phyloP scores from a whole-genome alignment of 2,329 filamentous ascomycete genomes.

The Knufia fluminis region DNA sequence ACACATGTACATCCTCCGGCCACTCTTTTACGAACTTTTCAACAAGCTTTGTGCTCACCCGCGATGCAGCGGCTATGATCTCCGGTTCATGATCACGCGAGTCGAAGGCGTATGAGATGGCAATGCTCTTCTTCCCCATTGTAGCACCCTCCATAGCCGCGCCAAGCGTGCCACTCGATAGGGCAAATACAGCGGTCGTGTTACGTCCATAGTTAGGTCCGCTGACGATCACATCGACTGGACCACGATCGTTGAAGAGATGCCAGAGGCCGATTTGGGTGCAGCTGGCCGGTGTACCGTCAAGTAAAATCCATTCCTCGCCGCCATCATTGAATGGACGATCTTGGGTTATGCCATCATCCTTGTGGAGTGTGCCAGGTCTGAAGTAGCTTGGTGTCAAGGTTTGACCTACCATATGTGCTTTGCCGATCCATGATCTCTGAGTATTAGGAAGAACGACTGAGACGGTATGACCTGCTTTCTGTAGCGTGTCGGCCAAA shows the following conservation, averaged over 20 bases:
- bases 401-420: slow-evolving; percentile 85
- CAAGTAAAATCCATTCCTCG: slow-evolving; percentile 73
- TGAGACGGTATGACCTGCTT: slow-evolving; percentile 74
- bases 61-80: slow-evolving; percentile 68
- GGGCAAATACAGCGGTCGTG: slow-evolving; percentile 67
- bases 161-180: slow-evolving; percentile 69
- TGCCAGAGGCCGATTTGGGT: slow-evolving; percentile 76
- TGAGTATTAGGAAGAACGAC: slow-evolving; percentile 87
- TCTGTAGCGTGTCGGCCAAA: slow-evolving; percentile 58
- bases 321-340: slow-evolving; percentile 45
- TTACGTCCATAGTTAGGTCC: slow-evolving; percentile 80
- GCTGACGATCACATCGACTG: slow-evolving; percentile 66
- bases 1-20: slow-evolving; percentile 68
- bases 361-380: slow-evolving; percentile 50
- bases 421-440: slow-evolving; percentile 97
- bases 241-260: slow-evolving; percentile 62
- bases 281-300: slow-evolving; percentile 72
- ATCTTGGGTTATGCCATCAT: slow-evolving; percentile 59
- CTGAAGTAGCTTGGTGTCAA: slow-evolving; percentile 79
- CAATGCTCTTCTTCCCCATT: slow-evolving; percentile 62
- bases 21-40: slow-evolving; percentile 71
- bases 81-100: slow-evolving; percentile 70
- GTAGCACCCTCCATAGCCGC: slow-evolving; percentile 69
- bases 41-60: slow-evolving; percentile 65
- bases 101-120: slow-evolving; percentile 85